phyloP scores from a whole-genome alignment of 495 filamentous ascomycete genomes.

The Xylaria cubensis region DNA sequence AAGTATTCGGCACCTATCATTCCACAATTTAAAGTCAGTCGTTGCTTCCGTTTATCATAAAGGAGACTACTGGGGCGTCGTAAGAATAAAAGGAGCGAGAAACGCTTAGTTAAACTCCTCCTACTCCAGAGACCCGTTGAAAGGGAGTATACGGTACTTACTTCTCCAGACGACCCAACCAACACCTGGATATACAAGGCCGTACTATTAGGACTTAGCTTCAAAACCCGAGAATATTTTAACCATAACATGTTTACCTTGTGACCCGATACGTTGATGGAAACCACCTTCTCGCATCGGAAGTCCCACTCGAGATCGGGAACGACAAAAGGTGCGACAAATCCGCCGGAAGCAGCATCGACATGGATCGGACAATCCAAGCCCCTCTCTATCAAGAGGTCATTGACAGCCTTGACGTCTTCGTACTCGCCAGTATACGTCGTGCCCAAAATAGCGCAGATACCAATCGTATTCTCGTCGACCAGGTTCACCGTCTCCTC shows the following conservation, averaged over 20 bases:
- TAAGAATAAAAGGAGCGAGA: background rate
- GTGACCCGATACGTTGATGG: constrained; percentile 92
- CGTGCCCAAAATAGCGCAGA: constrained; percentile 86
- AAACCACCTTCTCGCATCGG: constrained; percentile 81
- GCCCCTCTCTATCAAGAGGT: constrained; percentile 71
- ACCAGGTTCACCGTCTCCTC: constrained; percentile 80
- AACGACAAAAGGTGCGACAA: constrained; percentile 87
- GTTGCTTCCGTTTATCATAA: background rate
- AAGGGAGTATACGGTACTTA: background rate
- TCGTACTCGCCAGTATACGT: constrained; percentile 98
- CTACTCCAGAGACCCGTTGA: background rate
- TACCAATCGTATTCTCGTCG: constrained; percentile 95
- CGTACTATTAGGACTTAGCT: constrained; percentile 42
- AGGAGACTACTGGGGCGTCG: background rate
- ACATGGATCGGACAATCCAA: constrained; percentile 88
- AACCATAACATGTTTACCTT: constrained; percentile 68
- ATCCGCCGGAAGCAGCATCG: constrained; percentile 88
- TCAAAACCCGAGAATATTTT: background rate
- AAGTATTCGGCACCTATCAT: constrained; percentile 68
- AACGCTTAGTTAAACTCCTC: background rate
- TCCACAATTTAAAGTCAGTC: background rate
- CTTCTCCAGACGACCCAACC: constrained; percentile 92
- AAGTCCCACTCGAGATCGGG: constrained; percentile 89
- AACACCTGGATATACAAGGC: constrained; percentile 86
- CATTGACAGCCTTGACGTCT: constrained; percentile 88